These are phyloP conservation scores for Paradendryphiella salina DNA, from an alignment of 2,329 filamentous ascomycete species.

Conservation along the genomic window DNA sequence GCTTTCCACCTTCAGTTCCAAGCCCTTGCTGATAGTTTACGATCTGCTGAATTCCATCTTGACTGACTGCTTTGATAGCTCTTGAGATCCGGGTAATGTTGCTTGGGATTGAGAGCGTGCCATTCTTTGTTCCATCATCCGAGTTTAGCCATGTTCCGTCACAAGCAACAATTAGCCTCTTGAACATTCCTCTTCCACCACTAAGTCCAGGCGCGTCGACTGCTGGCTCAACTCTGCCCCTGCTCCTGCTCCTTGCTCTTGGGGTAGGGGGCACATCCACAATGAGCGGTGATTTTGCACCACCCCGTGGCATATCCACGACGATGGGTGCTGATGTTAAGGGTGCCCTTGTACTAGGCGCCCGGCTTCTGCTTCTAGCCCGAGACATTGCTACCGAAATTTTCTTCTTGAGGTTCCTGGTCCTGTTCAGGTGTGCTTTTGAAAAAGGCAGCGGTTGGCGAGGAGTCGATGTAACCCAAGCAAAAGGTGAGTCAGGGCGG, in stretches of 20 bases:
- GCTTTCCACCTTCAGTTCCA: constrained; percentile 50
- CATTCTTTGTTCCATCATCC: constrained; percentile 52
- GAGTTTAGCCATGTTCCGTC: constrained; percentile 56
- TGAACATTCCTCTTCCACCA: constrained; percentile 46
- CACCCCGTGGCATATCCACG: constrained; percentile 27
- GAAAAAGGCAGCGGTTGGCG: constrained; percentile 26
- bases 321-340: constrained; percentile 31
- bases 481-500: constrained; percentile 26
- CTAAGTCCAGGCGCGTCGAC: constrained; percentile 41
- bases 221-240: constrained; percentile 26
- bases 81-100: constrained; percentile 56
- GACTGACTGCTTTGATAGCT: constrained; percentile 54
- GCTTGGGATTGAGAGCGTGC: constrained; percentile 50
- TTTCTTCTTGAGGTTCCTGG: constrained; percentile 16
- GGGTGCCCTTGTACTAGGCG: constrained; percentile 32
- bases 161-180: constrained; percentile 48
- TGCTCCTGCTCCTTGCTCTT: constrained; percentile 32
- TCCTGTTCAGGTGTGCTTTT: constrained; percentile 19
- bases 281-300: constrained; percentile 36
- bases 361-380: constrained; percentile 37
- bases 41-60: constrained; percentile 55
- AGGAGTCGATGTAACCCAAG: constrained; percentile 26
- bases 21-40: constrained; percentile 57
- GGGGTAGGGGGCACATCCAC: constrained; percentile 32
- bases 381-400: constrained; percentile 38